Conservation (phyloP, 2,329 filamentous ascomycete species). For the Talaromyces sp. region DNA sequence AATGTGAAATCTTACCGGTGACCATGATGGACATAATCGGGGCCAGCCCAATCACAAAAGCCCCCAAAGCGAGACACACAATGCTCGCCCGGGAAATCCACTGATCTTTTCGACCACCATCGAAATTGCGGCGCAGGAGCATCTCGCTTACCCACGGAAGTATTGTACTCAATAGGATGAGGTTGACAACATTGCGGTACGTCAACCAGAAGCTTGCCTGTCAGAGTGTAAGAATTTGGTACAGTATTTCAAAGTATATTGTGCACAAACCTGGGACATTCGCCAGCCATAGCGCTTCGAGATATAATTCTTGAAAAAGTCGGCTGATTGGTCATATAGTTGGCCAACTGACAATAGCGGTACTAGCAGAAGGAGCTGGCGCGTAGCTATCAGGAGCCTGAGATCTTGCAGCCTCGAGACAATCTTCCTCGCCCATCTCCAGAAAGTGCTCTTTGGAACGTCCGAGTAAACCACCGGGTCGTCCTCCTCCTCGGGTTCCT, state of each 20-base stretch:
- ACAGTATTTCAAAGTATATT: not conserved
- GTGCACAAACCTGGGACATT: constrained; percentile 7
- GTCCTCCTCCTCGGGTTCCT: constrained; percentile 11
- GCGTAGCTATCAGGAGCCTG: constrained; percentile 8
- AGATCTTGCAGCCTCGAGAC: constrained; percentile 7
- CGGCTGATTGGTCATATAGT: constrained; percentile 10
- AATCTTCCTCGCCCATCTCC: not conserved
- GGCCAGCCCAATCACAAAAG: constrained; percentile 10
- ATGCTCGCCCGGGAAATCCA: constrained; percentile 11
- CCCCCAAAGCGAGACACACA: constrained; percentile 7
- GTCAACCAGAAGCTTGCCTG: constrained; percentile 11
- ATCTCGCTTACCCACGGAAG: constrained; percentile 4
- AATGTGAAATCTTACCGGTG: constrained; percentile 1
- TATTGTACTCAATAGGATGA: constrained; percentile 10
- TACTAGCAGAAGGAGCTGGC: constrained; percentile 7
- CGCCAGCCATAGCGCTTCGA: constrained; percentile 13
- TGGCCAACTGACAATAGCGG: constrained; percentile 11
- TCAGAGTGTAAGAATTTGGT: not conserved
- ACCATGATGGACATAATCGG: constrained; percentile 9
- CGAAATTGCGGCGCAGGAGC: constrained; percentile 5
- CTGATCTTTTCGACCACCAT: constrained; percentile 8
- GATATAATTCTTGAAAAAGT: constrained; percentile 10
- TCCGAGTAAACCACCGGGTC: constrained; percentile 11
- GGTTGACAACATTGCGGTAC: constrained; percentile 11
- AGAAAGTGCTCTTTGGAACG: constrained; percentile 5